Base-by-base conservation (phyloP, 805 yeast species). In the Yarrowia sp. region DNA sequence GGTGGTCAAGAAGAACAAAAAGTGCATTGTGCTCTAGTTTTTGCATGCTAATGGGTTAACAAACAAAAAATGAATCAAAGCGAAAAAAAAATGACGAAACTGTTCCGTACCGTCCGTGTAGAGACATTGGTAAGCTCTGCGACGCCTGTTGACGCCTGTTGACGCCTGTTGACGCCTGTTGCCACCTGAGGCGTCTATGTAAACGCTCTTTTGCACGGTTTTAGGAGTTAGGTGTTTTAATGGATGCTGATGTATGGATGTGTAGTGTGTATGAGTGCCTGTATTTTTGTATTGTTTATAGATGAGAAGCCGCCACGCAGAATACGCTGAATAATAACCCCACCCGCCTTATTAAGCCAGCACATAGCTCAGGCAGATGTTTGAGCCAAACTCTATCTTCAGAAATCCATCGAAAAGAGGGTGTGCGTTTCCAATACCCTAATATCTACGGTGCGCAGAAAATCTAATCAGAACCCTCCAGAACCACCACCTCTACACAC, bases 21-120 rank as follows among this genome's bases (percentile, higher is more conserved):
- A 82, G 73, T 92, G 98, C 80, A 81, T 88, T 67, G 87, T 92
- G 70, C 84, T 92, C 75, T 90, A 80, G 74, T 36, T 46, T 44
- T 51, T 51, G 58, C 58, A 51, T 51, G 42, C 58, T 51, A 51
- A 51, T 51, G 41, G 47, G 38, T 55, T 44, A 44, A 44, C 51
- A 39, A 36, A 24, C 46, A 25, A 39, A 44, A 44, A 44, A 44
- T 44, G 51, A 44, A 44, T 44, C 25, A 44, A 44, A 44, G 24
- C 51, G 7, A 29, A 13, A 44, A 44, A 41, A 29, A 44, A 44
- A 24, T 24, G 49, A 27, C 10, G 25, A 29, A 44, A 13, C n/a
- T n/a, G n/a, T n/a, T n/a, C n/a, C n/a, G n/a, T n/a, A n/a, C n/a
- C n/a, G n/a, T n/a, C n/a, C n/a, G n/a, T n/a, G n/a, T n/a, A n/a